phyloP scores from a whole-genome alignment of 2,329 filamentous ascomycete species.

The Penicillium paneum region DNA sequence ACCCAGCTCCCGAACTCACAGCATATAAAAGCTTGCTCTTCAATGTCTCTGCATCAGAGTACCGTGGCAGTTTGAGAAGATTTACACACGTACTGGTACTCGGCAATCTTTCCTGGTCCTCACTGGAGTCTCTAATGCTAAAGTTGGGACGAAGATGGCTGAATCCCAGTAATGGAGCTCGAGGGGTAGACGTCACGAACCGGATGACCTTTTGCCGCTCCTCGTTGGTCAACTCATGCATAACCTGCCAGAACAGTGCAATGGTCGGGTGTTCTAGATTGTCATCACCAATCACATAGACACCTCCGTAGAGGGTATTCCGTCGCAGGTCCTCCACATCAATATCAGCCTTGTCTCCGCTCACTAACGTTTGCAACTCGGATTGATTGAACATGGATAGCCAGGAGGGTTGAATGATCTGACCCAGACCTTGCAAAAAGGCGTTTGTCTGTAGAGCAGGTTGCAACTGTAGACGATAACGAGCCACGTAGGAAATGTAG shows the following conservation, averaged over 20 bases:
- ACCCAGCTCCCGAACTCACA: conserved; percentile 83
- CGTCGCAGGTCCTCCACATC: conserved; percentile 79
- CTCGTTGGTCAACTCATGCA: conserved; percentile 69
- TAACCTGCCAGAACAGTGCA: conserved; percentile 85
- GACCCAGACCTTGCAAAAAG: conserved; percentile 79
- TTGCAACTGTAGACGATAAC: conserved; percentile 79
- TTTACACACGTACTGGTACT: conserved; percentile 97
- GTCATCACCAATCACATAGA: conserved; percentile 89
- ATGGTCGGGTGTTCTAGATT: conserved; percentile 80
- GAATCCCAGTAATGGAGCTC: conserved; percentile 87
- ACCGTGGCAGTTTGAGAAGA: conserved; percentile 84
- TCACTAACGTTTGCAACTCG: conserved; percentile 89
- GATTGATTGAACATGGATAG: conserved; percentile 98
- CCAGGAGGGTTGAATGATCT: conserved; percentile 90
- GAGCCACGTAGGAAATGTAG: conserved; percentile 91
- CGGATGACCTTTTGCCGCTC: conserved; percentile 85
- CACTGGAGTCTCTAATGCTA: conserved; percentile 79
- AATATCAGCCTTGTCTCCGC: conserved; percentile 80
- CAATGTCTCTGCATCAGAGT: conserved; percentile 62
- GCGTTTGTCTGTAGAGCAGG: conserved; percentile 77
- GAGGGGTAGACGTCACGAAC: conserved; percentile 90
- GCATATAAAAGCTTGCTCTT: conserved; percentile 84
- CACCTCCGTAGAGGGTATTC: conserved; percentile 82
- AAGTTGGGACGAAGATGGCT: conserved; percentile 79
- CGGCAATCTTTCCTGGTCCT: conserved; percentile 73